Evolutionary conservation across 2,329 filamentous ascomycete genomes (phyloP).

Genomic region (Fusarium camptoceras): DNA sequence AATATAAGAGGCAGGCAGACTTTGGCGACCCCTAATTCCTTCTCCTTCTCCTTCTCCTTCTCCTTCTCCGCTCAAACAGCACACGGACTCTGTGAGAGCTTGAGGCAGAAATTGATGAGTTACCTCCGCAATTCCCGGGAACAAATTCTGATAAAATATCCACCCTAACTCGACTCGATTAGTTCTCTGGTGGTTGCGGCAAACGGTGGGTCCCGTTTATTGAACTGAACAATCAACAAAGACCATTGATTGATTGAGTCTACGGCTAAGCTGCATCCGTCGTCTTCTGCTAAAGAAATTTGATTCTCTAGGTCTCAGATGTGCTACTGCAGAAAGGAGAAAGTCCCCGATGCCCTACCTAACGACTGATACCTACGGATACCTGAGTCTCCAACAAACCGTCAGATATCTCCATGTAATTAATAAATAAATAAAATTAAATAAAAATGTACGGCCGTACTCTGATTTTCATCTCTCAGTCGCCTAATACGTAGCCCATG

Average conservation of each 20-base stretch:
- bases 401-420: background rate
- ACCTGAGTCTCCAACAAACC: background rate
- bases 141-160: background rate
- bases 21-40: background rate
- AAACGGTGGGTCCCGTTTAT: conserved; percentile 24
- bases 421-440: too few relatives aligned
- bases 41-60: background rate
- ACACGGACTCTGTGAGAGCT: background rate
- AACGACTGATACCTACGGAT: background rate
- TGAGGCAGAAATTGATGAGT: background rate
- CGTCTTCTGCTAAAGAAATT: conserved; percentile 20
- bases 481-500: background rate
- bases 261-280: conserved; percentile 41
- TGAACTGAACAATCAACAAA: background rate
- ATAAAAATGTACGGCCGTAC: background rate
- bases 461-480: conserved; percentile 2
- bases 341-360: conserved; percentile 3
- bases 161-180: conserved; percentile 11
- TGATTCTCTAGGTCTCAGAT: background rate
- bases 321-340: conserved; percentile 21
- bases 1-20: background rate
- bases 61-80: background rate
- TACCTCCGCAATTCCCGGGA: background rate
- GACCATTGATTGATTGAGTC: conserved; percentile 12
- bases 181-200: conserved; percentile 25